phyloP scores from a whole-genome alignment of 805 yeast genomes.

The Ogataea dorogensis region DNA sequence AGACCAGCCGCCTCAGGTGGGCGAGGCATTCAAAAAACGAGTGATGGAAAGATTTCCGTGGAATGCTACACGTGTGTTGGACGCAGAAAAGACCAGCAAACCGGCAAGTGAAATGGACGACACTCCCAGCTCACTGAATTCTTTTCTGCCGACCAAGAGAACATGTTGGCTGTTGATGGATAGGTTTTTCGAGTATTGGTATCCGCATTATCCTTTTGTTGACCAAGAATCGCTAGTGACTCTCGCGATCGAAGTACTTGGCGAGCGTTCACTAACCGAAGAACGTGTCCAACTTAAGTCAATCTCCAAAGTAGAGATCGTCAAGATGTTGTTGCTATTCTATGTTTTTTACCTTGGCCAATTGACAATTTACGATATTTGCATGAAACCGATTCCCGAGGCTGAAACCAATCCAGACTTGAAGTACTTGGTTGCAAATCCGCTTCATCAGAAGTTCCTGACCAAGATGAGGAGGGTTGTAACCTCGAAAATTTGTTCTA shows the following conservation, averaged over 20 bases:
- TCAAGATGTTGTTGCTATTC: conserved; percentile 39
- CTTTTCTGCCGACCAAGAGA: conserved; percentile 33
- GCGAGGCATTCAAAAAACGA: not conserved
- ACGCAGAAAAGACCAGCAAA: not conserved
- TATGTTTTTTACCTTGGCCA: conserved; percentile 42
- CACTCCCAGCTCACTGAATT: too few relatives aligned
- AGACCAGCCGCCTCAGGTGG: not conserved
- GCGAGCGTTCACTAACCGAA: conserved; percentile 32
- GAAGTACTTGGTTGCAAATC: conserved; percentile 37
- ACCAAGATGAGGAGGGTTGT: too few relatives aligned
- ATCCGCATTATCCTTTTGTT: conserved; percentile 49
- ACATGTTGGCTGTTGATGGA: conserved; percentile 42
- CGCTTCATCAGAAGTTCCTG: conserved; percentile 39
- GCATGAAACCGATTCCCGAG: conserved; percentile 30
- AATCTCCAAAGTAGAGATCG: too few relatives aligned
- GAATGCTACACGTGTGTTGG: not conserved
- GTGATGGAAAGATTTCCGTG: not conserved
- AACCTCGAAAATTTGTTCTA: too few relatives aligned
- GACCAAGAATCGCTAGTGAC: conserved; percentile 38
- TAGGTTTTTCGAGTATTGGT: conserved; percentile 42
- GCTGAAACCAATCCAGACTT: conserved; percentile 27
- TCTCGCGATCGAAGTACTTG: conserved; percentile 35
- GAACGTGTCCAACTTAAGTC: too few relatives aligned
- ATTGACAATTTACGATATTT: conserved; percentile 34
- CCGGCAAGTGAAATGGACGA: too few relatives aligned